Percentiles rank a stretch among this genome's conserved stretches.
phyloP scores from a whole-genome alignment of 2,329 filamentous ascomycete genomes.

The Akanthomyces muscarius region DNA sequence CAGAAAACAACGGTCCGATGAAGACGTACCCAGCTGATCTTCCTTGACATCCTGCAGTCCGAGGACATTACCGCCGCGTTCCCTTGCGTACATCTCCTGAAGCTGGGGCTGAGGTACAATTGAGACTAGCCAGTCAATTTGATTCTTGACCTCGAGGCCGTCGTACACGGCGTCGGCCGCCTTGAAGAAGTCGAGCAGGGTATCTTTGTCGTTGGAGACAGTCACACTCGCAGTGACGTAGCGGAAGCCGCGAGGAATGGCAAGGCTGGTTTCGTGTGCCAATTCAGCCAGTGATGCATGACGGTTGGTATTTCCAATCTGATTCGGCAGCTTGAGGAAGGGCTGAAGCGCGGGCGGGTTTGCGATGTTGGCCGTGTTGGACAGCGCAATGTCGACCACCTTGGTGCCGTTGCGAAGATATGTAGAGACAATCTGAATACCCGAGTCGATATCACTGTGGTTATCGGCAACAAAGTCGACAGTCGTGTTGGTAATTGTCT shows the following conservation, averaged over 20 bases:
- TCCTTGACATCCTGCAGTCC: slow-evolving; percentile 12
- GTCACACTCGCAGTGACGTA: slow-evolving; percentile 20
- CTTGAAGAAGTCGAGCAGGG: slow-evolving; percentile 18
- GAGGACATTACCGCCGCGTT: slow-evolving; percentile 18
- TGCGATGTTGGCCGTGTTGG: slow-evolving; percentile 16
- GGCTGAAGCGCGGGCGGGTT: slow-evolving; percentile 16
- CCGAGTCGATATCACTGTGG: slow-evolving; percentile 11
- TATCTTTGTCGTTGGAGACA: slow-evolving; percentile 17
- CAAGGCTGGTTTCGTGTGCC: slow-evolving; percentile 17
- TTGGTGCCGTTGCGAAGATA: slow-evolving; percentile 16
- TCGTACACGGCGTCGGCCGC: slow-evolving; percentile 17
- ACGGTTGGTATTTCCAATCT: slow-evolving; percentile 7
- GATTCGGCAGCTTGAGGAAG: slow-evolving; percentile 19
- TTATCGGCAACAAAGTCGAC: slow-evolving; percentile 16
- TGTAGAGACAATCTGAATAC: slow-evolving; percentile 16
- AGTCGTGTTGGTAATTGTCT: slow-evolving; percentile 6
- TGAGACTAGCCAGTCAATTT: slow-evolving; percentile 21
- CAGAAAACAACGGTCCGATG: not conserved
- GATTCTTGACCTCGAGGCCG: slow-evolving; percentile 15
- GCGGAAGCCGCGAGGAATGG: slow-evolving; percentile 19
- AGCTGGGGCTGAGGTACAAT: slow-evolving; percentile 19
- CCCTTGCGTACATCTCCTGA: slow-evolving; percentile 12
- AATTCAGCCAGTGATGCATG: slow-evolving; percentile 18
- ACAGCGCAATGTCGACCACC: slow-evolving; percentile 11
- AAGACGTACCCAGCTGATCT: slow-evolving; percentile 18